phyloP scores from a whole-genome alignment of 2,329 filamentous ascomycete genomes.

The Aureobasidium lini region DNA sequence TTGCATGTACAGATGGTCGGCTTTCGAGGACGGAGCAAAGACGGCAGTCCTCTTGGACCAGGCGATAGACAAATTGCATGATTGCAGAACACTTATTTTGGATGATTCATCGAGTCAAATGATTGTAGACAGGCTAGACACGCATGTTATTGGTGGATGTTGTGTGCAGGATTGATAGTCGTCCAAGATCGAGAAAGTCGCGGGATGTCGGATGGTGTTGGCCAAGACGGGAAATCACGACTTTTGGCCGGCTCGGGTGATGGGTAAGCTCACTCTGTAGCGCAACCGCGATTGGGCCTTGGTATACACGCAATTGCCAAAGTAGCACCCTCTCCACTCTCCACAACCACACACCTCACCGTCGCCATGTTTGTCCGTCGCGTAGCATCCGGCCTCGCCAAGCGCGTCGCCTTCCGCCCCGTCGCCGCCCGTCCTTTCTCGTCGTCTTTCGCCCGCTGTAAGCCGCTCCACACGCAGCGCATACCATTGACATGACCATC shows the following conservation, averaged over 20 bases:
- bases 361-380: constrained; percentile 42
- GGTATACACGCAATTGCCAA: not conserved
- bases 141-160: no score
- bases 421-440: constrained; percentile 42
- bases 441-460: constrained; percentile 40
- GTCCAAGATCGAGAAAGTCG: not conserved
- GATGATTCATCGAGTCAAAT: no score
- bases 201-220: not conserved
- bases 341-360: constrained; percentile 13
- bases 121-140: not conserved
- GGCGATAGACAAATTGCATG: no score
- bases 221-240: not conserved
- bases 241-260: not conserved
- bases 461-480: constrained; percentile 20
- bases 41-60: no score
- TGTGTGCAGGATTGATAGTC: no score
- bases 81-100: not conserved
- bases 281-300: not conserved
- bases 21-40: not conserved
- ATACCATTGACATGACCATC: not conserved
- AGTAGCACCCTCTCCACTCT: not conserved
- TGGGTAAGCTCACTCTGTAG: not conserved
- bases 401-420: constrained; percentile 36
- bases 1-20: not conserved
- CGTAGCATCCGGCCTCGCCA: constrained; percentile 40